phyloP scores from a whole-genome alignment of 176 grass and related monocot species.

The Areca catechu region DNA sequence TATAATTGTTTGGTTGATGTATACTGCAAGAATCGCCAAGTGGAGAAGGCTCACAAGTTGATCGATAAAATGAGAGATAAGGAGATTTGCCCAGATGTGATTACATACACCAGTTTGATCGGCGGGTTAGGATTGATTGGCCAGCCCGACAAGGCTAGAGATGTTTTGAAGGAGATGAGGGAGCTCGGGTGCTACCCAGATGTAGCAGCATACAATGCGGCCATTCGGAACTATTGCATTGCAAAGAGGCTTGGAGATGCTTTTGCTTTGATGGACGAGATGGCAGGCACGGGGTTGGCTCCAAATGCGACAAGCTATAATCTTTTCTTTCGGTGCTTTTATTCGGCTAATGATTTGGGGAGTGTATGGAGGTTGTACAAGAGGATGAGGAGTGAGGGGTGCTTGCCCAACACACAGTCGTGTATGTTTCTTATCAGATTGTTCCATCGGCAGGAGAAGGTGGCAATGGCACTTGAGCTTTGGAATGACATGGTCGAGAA shows the following conservation, averaged over 20 bases:
- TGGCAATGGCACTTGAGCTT: slow-evolving; percentile 45
- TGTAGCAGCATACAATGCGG: slow-evolving; percentile 50
- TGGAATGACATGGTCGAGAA: slow-evolving; percentile 78
- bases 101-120: slow-evolving; percentile 74
- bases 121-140: slow-evolving; percentile 74
- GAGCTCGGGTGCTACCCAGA: slow-evolving; percentile 72
- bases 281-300: slow-evolving; percentile 42
- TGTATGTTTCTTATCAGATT: slow-evolving; percentile 87
- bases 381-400: slow-evolving; percentile 45
- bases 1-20: slow-evolving; percentile 90
- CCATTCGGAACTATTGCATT: slow-evolving; percentile 74
- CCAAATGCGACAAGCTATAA: slow-evolving; percentile 87
- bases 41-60: slow-evolving; percentile 61
- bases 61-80: slow-evolving; percentile 61
- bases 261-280: slow-evolving; percentile 67
- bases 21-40: slow-evolving; percentile 51
- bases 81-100: slow-evolving; percentile 60
- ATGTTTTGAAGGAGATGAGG: slow-evolving; percentile 70
- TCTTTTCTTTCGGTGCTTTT: slow-evolving; percentile 78
- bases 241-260: slow-evolving; percentile 75
- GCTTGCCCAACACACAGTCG: slow-evolving; percentile 75
- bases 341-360: slow-evolving; percentile 61
- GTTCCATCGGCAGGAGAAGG: slow-evolving; percentile 40
- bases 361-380: slow-evolving; percentile 41
- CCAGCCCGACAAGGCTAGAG: slow-evolving; percentile 72